Base-by-base conservation (phyloP, 306 rosid species). In the Prunus campanulata region DNA sequence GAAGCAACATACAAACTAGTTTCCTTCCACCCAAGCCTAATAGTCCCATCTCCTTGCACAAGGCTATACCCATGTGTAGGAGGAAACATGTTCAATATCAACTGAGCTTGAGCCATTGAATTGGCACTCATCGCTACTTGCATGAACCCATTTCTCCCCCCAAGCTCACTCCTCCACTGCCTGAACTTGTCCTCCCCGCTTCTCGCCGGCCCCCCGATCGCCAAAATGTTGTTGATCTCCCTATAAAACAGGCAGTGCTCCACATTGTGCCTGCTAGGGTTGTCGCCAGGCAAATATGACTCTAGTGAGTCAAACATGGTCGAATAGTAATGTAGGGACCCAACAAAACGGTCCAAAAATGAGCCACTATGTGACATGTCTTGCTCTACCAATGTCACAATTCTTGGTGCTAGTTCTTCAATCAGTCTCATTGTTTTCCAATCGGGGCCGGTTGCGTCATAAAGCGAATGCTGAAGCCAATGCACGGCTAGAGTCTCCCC, bases 1-100 rank as follows among this genome's bases (percentile, higher is more conserved):
- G 98, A 94, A 85, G 94, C 95, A 47, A 93, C 88, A 63, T 94
- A 94, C 83, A 94, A 83, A 70, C 95, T 70, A 11, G 97, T 94
- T 29, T 84, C 90, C 70, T 90, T 94, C 98, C 98, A 90, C 15
- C 97, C 93, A 80, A 94, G 89, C 70, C 87, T 90, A 12, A 94
- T 83, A 0, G 87, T 82, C 67, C 98, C 97, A 66, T 94, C 93
- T 64, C 93, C 87, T 35, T 94, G 90, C 2, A 87, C 90, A 74
- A 94, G 87, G 60, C 81, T 91, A 76, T 90, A 91, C 0, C 96
- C 98, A 70, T 80, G 81, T 60, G 80, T 46, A 11, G 89, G 80
- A 69, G 90, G 83, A 44, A 82, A 90, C 95, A 87, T 91, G 79
- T 88, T 94, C 80, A 94, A 24, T 66, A 91, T 92, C 89, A 94